Evolutionary conservation across 192 early-diverging fungal genomes (phyloP).

Genomic region (Geranomyces michiganensis): DNA sequence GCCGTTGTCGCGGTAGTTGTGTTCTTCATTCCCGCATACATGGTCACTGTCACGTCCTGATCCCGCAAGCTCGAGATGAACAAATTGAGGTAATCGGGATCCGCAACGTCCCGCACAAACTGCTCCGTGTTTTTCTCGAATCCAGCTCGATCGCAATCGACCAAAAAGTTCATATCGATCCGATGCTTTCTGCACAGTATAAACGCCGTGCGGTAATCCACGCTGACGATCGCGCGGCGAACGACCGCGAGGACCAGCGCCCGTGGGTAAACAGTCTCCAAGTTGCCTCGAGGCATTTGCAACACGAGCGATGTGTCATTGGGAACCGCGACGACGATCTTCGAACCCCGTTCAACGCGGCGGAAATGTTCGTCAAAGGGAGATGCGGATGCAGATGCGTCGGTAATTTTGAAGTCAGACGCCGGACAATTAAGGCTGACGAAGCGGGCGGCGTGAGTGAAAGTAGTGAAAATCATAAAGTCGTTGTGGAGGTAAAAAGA

Average conservation of each 20-base stretch:
- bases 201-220: conserved; percentile 81
- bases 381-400: conserved; percentile 39
- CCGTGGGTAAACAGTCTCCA: conserved; percentile 91
- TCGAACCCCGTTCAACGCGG: conserved; percentile 89
- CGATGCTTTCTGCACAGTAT: conserved; percentile 82
- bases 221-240: conserved; percentile 61
- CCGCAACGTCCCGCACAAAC: conserved; percentile 78
- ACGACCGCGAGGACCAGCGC: conserved; percentile 81
- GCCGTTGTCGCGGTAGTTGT: neutral
- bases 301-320: conserved; percentile 68
- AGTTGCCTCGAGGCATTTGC: conserved; percentile 98
- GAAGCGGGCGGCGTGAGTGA: conserved; percentile 78
- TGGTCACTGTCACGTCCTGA: conserved; percentile 80
- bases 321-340: conserved; percentile 79
- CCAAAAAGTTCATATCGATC: conserved; percentile 91
- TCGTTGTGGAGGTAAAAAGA: conserved; percentile 84
- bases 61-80: conserved; percentile 82
- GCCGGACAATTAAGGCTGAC: conserved; percentile 8
- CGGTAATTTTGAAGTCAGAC: conserved; percentile 9
- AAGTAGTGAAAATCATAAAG: conserved; percentile 84
- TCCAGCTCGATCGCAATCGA: conserved; percentile 71
- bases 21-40: conserved; percentile 61
- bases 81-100: conserved; percentile 87
- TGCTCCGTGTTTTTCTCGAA: conserved; percentile 69
- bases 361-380: conserved; percentile 69